Base-by-base conservation (phyloP, 2,329 filamentous ascomycete species). In the Exophiala mesophila region DNA sequence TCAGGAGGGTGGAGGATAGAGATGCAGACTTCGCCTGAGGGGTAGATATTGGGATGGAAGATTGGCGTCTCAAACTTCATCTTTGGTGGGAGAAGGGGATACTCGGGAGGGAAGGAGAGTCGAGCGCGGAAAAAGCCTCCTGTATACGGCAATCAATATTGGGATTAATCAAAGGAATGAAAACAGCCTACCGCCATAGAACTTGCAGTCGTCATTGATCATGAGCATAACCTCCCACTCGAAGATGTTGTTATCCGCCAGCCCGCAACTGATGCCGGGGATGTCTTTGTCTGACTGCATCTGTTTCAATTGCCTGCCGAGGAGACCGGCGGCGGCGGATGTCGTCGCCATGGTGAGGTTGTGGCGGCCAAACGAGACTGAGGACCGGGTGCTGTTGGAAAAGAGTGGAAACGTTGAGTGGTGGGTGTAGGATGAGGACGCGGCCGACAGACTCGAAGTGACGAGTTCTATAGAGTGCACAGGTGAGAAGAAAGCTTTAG, bases 161-260 rank as follows among this genome's bases (percentile, higher is more conserved):
- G 8, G n/a, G n/a, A n/a, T n/a, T n/a, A n/a, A n/a, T n/a, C n/a
- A n/a, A n/a, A n/a, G n/a, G n/a, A n/a, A n/a, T n/a, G n/a, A n/a
- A n/a, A n/a, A n/a, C n/a, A n/a, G n/a, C 78, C 45, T 68, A 90
- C 89, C 89, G 58, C 89, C 89, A 58, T 96, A 96, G 65, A 86
- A 85, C 67, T 89, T 90, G 67, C 85, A 89, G 61, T 94, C 88
- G 57, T 96, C 89, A 50, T 80, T 88, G 54, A 97, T 90, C 90
- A 98, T 97, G 48, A 98, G 79, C 85, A 96, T 95, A 15, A 97
- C 88, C 66, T 97, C 89, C 92, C 92, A 98, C 70, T 94, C 85
- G 55, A 96, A 96, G 7, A 97, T 81, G 62, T 94, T 84, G 63
- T 85, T 85, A 58, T 83, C 81, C 39, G 89, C 81, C 31, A 98